Evolutionary conservation across 306 rosid genomes (phyloP).

Genomic region (Quercus agrifolia): DNA sequence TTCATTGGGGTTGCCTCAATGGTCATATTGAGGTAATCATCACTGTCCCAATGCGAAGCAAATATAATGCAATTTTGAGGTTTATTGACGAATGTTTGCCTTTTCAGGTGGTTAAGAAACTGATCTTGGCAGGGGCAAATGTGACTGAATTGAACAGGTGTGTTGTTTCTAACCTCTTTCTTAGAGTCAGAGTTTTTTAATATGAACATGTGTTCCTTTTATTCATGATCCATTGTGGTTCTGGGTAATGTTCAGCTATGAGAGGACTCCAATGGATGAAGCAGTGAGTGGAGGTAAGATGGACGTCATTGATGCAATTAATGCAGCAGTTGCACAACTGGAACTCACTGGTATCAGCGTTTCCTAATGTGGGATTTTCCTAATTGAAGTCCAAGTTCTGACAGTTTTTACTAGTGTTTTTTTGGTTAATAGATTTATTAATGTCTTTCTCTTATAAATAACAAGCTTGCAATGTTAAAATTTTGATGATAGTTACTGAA

Average conservation of each 20-base stretch:
- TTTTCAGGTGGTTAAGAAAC: conserved; percentile 75
- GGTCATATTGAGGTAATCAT: conserved; percentile 78
- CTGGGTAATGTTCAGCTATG: conserved; percentile 50
- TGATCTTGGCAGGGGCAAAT: conserved; percentile 80
- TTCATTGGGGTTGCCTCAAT: conserved; percentile 98
- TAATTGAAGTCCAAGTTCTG: not conserved
- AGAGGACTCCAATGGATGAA: conserved; percentile 89
- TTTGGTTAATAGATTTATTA: not conserved
- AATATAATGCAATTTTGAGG: not conserved
- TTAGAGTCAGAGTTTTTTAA: conserved; percentile 5
- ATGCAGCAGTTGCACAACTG: conserved; percentile 61
- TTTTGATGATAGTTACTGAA: not conserved
- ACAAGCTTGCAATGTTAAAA: not conserved
- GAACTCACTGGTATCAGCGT: conserved; percentile 55
- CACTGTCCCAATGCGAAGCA: not conserved
- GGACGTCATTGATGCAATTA: conserved; percentile 75
- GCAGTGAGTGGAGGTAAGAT: conserved; percentile 62
- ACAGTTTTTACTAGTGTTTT: not conserved
- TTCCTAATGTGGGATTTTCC: conserved; percentile 28
- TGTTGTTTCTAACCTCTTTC: not conserved
- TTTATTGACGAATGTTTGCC: conserved; percentile 3
- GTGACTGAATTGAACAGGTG: conserved; percentile 70
- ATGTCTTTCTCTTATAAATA: not conserved
- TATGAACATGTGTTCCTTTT: not conserved
- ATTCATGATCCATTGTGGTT: not conserved